Evolutionary conservation across 108 stramenopile genomes (phyloP).

Genomic region (Cyclotella choctawhatcheeana): DNA sequence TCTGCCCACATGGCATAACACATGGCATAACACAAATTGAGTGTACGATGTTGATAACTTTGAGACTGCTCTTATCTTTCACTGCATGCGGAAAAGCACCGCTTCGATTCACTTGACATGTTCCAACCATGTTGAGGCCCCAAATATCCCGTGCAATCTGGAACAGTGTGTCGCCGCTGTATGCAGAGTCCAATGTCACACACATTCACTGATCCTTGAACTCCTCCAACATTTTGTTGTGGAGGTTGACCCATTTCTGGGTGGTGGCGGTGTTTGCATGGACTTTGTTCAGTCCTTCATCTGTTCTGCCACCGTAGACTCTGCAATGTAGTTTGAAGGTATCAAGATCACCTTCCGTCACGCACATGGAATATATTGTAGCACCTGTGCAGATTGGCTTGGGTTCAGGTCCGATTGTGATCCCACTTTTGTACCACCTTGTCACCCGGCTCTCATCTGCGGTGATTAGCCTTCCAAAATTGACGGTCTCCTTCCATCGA

Average conservation of each 20-base stretch:
- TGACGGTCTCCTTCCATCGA: constrained; percentile 8
- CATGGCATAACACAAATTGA: neutral
- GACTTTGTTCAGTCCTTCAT: neutral
- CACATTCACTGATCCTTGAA: constrained; percentile 16
- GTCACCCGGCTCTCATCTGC: constrained; percentile 17
- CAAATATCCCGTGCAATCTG: constrained; percentile 18
- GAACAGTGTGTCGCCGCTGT: constrained; percentile 22
- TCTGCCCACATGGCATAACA: neutral
- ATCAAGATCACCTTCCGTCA: constrained; percentile 2
- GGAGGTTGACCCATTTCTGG: constrained; percentile 30
- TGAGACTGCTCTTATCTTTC: constrained; percentile 4
- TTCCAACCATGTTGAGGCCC: constrained; percentile 20
- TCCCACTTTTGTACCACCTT: constrained; percentile 12
- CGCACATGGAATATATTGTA: constrained; percentile 14
- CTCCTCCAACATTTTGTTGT: neutral
- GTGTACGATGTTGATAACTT: constrained; percentile 2
- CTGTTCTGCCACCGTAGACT: constrained; percentile 7
- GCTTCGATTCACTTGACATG: neutral
- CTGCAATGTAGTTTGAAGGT: constrained; percentile 24
- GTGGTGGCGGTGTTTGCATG: neutral
- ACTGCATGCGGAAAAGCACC: neutral
- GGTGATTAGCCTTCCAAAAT: constrained; percentile 6
- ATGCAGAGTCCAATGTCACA: constrained; percentile 25
- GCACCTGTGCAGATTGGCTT: constrained; percentile 23
- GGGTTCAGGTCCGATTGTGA: constrained; percentile 22